These are phyloP conservation scores for Rhizopus delemar DNA, from an alignment of 371 early-diverging fungal genomes.

Conservation along the genomic window DNA sequence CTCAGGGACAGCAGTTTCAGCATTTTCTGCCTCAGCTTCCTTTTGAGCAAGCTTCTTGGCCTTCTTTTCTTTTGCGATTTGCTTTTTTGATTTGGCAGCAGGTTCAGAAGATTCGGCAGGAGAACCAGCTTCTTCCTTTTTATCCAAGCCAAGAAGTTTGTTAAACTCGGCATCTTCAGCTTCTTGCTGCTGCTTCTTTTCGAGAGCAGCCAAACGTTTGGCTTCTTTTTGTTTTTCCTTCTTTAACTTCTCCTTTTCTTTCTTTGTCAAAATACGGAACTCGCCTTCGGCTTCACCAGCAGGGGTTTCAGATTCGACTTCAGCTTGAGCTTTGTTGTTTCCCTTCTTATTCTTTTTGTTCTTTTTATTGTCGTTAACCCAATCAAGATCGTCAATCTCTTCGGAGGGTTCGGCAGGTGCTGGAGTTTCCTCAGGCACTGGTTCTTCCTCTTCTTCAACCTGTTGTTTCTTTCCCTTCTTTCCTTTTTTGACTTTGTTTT, in stretches of 20 bases:
- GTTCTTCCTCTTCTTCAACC: constrained; percentile 31
- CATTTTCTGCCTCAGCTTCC: constrained; percentile 25
- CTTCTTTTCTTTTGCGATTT: constrained; percentile 43
- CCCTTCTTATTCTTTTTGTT: constrained; percentile 44
- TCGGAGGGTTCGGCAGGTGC: constrained; percentile 16
- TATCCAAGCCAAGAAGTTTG: constrained; percentile 33
- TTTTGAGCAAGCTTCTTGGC: constrained; percentile 38
- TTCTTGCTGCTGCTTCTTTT: constrained; percentile 46
- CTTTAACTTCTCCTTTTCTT: constrained; percentile 52
- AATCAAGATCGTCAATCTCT: constrained; percentile 36
- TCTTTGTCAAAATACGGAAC: constrained; percentile 45
- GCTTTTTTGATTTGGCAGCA: constrained; percentile 33
- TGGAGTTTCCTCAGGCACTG: constrained; percentile 21
- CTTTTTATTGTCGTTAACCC: constrained; percentile 44
- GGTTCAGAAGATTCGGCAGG: constrained; percentile 12
- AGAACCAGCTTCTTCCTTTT: constrained; percentile 13
- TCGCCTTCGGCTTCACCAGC: constrained; percentile 24
- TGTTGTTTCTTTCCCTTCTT: constrained; percentile 41
- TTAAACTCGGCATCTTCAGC: constrained; percentile 45
- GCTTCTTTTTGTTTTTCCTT: constrained; percentile 58
- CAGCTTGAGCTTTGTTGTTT: constrained; percentile 26
- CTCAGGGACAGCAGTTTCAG: constrained; percentile 28
- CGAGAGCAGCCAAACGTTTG: constrained; percentile 50
- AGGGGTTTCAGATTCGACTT: constrained; percentile 23
- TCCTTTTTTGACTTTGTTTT: constrained; percentile 53